A percentile compares a stretch with the other conserved stretches of the same genome.
Conservation (phyloP, 2,329 filamentous ascomycete species). For the Cytospora chrysosperma region DNA sequence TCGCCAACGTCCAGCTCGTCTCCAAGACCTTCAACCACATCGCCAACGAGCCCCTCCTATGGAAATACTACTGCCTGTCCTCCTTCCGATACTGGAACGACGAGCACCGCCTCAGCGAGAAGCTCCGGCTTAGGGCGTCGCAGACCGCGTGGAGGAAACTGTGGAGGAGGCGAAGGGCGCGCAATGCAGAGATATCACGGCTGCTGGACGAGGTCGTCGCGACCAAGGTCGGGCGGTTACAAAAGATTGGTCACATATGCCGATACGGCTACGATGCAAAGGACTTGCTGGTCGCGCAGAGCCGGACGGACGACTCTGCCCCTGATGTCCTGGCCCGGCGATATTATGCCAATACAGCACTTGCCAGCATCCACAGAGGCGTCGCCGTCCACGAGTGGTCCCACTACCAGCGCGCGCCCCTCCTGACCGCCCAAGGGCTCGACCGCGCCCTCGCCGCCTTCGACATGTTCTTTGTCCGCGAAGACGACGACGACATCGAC, state of each 20-base stretch:
- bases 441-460: slow-evolving; percentile 79
- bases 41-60: slow-evolving; percentile 71
- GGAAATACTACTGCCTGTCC: slow-evolving; percentile 71
- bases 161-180: slow-evolving; percentile 55
- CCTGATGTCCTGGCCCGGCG: slow-evolving; percentile 78
- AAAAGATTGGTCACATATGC: slow-evolving; percentile 69
- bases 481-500: slow-evolving; percentile 67
- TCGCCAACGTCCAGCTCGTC: slow-evolving; percentile 49
- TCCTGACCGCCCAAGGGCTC: slow-evolving; percentile 41
- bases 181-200: slow-evolving; percentile 50
- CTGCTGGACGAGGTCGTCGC: slow-evolving; percentile 68
- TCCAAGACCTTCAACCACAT: slow-evolving; percentile 65
- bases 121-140: slow-evolving; percentile 51
- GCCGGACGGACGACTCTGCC: slow-evolving; percentile 53
- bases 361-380: slow-evolving; percentile 78
- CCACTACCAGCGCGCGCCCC: slow-evolving; percentile 45
- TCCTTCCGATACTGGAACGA: slow-evolving; percentile 75
- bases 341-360: slow-evolving; percentile 71
- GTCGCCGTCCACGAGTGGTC: slow-evolving; percentile 78
- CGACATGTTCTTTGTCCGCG: slow-evolving; percentile 83
- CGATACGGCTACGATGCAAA: slow-evolving; percentile 82
- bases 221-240: slow-evolving; percentile 68
- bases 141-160: slow-evolving; percentile 73
- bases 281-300: slow-evolving; percentile 73
- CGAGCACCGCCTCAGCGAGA: slow-evolving; percentile 58